phyloP scores from a whole-genome alignment of 2,329 filamentous ascomycete species.

The Periconia sp. region DNA sequence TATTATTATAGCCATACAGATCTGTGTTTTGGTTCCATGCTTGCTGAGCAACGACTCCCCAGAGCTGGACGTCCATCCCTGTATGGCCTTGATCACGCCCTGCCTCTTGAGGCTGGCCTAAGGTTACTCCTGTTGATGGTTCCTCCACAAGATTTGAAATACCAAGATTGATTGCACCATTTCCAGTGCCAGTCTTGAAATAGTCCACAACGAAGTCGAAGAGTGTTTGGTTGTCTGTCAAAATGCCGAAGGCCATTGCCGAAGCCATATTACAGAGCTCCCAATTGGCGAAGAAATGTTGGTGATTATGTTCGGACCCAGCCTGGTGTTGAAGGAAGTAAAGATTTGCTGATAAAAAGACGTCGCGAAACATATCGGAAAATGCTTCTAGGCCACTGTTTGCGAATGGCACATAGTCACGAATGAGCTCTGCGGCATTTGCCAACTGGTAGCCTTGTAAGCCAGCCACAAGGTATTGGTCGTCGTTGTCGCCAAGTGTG shows the following conservation, averaged over 20 bases:
- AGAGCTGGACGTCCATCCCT: slow-evolving; percentile 47
- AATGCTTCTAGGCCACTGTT: slow-evolving; percentile 7
- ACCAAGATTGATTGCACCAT: slow-evolving; percentile 43
- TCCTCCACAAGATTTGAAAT: slow-evolving; percentile 37
- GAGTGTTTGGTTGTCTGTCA: slow-evolving; percentile 51
- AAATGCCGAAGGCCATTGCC: slow-evolving; percentile 50
- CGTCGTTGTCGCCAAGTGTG: slow-evolving; percentile 39
- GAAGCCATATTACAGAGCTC: slow-evolving; percentile 53
- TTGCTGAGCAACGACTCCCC: slow-evolving; percentile 51
- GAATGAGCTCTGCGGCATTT: slow-evolving; percentile 54
- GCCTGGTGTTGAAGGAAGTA: slow-evolving; percentile 49
- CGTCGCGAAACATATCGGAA: slow-evolving; percentile 15
- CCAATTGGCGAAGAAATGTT: slow-evolving; percentile 55
- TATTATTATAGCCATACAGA: slow-evolving; percentile 43
- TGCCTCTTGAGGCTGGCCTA: slow-evolving; percentile 51
- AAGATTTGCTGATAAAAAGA: slow-evolving; percentile 50
- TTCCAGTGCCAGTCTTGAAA: slow-evolving; percentile 47
- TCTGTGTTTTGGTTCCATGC: slow-evolving; percentile 50
- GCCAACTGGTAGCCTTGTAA: slow-evolving; percentile 56
- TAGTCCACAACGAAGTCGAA: slow-evolving; percentile 49
- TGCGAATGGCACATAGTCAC: slow-evolving; percentile 28
- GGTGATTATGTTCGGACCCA: slow-evolving; percentile 19
- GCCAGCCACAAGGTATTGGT: slow-evolving; percentile 49
- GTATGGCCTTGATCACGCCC: slow-evolving; percentile 56
- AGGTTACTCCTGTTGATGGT: slow-evolving; percentile 32